A percentile compares a stretch with the other conserved stretches of the same genome.
Evolutionary conservation across 2,329 filamentous ascomycete species (phyloP).

Genomic region (Pseudopyrenochaeta lycopersici): DNA sequence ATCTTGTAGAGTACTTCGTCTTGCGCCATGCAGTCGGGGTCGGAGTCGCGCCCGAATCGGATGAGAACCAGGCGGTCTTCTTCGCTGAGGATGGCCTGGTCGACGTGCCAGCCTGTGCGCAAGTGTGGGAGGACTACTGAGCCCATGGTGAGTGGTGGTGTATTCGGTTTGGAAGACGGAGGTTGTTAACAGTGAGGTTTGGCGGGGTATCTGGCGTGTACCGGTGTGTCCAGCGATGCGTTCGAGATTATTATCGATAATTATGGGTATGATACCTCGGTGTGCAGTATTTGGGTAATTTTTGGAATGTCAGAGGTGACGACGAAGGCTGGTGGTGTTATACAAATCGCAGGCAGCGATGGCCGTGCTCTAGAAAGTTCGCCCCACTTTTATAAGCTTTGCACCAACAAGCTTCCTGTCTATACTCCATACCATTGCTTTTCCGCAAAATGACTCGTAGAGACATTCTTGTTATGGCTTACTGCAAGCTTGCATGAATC

Average conservation of each 20-base stretch:
- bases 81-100: conserved; percentile 82
- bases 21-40: conserved; percentile 81
- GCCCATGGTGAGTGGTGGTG: conserved; percentile 63
- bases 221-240: too few species aligned
- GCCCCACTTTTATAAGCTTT: conserved; percentile 2
- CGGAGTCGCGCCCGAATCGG: conserved; percentile 87
- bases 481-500: too few species aligned
- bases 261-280: neutral
- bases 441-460: too few species aligned
- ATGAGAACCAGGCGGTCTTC: conserved; percentile 94
- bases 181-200: neutral
- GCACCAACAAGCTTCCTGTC: neutral
- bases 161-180: neutral
- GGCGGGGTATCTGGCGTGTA: neutral
- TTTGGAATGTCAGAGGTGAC: neutral
- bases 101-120: conserved; percentile 94
- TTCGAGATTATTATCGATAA: neutral
- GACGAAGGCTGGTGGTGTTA: neutral
- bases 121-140: conserved; percentile 94
- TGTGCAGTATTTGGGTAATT: neutral
- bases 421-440: neutral
- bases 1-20: conserved; percentile 97
- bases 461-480: too few species aligned
- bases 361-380: conserved; percentile 9
- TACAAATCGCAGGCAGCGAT: conserved; percentile 1